phyloP scores from a whole-genome alignment of 2,329 filamentous ascomycete species.

The Camillea tinctor region DNA sequence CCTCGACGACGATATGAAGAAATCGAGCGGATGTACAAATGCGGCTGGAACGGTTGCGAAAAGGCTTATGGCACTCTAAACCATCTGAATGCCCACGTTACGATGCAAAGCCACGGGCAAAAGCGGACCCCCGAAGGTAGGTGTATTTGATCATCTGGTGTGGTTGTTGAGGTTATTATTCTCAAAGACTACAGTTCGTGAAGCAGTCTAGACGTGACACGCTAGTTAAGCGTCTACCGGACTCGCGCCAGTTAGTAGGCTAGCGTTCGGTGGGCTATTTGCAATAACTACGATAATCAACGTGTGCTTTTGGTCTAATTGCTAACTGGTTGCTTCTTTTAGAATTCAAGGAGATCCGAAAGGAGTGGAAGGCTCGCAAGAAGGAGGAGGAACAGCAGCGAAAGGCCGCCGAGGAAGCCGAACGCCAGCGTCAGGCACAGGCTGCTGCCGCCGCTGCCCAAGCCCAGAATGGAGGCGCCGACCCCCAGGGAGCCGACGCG shows the following conservation, averaged over 20 bases:
- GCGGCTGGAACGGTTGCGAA: constrained; percentile 96
- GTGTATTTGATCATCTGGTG: constrained; percentile 29
- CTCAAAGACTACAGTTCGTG: neutral
- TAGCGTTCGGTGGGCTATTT: constrained; percentile 11
- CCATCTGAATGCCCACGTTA: constrained; percentile 96
- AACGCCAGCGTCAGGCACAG: constrained; percentile 59
- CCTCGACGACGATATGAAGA: constrained; percentile 93
- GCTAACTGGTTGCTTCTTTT: constrained; percentile 32
- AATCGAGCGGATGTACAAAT: constrained; percentile 99
- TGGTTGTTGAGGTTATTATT: no score
- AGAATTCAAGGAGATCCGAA: constrained; percentile 99
- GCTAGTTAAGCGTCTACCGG: constrained; percentile 14
- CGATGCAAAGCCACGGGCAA: constrained; percentile 94
- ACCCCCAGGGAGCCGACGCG: constrained; percentile 50
- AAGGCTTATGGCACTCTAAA: constrained; percentile 98
- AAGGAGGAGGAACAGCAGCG: constrained; percentile 94
- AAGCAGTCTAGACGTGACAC: neutral
- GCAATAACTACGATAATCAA: neutral
- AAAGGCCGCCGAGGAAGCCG: constrained; percentile 85
- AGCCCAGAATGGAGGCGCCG: constrained; percentile 48
- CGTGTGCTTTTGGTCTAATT: constrained; percentile 20
- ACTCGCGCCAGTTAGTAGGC: constrained; percentile 6
- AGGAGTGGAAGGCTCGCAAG: constrained; percentile 98
- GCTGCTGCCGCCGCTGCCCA: constrained; percentile 52
- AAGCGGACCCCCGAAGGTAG: constrained; percentile 97